Percentiles rank a stretch among this genome's conserved stretches.
Evolutionary conservation across 345 rosid species (phyloP).

Genomic region (Litchi chinensis): DNA sequence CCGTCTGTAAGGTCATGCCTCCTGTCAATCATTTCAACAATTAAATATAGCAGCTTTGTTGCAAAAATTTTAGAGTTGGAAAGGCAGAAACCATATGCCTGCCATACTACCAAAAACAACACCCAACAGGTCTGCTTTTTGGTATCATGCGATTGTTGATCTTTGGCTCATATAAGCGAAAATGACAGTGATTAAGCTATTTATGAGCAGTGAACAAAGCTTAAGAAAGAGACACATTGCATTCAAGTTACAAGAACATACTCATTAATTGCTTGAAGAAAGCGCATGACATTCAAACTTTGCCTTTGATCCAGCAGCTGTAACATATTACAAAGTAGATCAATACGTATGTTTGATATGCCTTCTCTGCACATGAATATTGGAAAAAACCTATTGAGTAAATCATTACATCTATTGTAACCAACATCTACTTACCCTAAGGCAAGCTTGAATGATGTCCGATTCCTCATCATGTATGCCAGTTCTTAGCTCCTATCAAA

Average conservation of each 20-base stretch:
- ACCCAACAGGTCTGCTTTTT: not conserved
- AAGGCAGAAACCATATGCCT: slow-evolving; percentile 4
- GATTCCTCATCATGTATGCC: slow-evolving; percentile 43
- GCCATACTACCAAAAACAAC: not conserved
- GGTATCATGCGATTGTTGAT: not conserved
- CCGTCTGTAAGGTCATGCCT: slow-evolving; percentile 57
- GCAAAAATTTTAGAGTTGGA: not conserved
- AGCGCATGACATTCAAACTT: slow-evolving; percentile 57
- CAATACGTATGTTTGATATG: not conserved
- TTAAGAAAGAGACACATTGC: not conserved
- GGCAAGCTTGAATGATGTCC: slow-evolving; percentile 49
- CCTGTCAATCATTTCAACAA: slow-evolving; percentile 36
- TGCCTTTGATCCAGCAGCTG: slow-evolving; percentile 72
- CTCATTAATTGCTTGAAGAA: slow-evolving; percentile 66
- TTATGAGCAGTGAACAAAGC: not conserved
- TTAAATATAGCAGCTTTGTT: slow-evolving; percentile 17
- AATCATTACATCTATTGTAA: not conserved
- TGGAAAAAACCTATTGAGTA: not conserved
- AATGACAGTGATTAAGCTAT: not conserved
- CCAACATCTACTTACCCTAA: slow-evolving; percentile 41
- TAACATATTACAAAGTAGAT: slow-evolving; percentile 17
- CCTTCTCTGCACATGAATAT: slow-evolving; percentile 3
- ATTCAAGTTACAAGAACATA: slow-evolving; percentile 20
- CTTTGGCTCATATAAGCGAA: not conserved
- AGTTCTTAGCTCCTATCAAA: slow-evolving; percentile 49